Percentiles rank a stretch among this genome's conserved stretches.
phyloP scores from a whole-genome alignment of 176 grass and related monocot genomes.

The Oryza australiensis region DNA sequence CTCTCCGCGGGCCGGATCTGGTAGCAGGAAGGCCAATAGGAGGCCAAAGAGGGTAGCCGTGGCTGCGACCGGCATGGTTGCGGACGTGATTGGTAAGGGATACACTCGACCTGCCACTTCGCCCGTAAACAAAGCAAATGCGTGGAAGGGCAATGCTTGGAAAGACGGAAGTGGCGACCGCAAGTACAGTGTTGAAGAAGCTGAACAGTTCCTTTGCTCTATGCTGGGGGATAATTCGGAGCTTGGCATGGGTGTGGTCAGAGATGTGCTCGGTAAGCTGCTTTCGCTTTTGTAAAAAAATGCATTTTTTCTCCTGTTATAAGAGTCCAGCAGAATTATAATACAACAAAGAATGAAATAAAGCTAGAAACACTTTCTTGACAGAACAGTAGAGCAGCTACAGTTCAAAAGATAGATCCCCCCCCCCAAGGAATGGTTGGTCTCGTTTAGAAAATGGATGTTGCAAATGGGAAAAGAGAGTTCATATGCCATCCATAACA shows the following conservation, averaged over 20 bases:
- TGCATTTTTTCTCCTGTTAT: neutral
- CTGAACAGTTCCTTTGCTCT: constrained; percentile 67
- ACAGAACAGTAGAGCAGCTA: neutral
- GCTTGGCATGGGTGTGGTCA: constrained; percentile 73
- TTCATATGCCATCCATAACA: neutral
- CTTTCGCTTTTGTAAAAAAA: neutral
- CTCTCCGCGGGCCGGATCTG: constrained; percentile 32
- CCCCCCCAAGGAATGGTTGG: neutral
- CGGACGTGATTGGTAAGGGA: constrained; percentile 73
- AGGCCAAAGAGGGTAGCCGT: constrained; percentile 44
- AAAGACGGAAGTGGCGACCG: neutral
- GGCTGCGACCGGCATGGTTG: constrained; percentile 66
- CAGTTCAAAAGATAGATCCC: neutral
- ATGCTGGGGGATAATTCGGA: constrained; percentile 68
- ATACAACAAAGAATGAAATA: neutral
- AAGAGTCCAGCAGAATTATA: neutral
- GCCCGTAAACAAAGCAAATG: neutral
- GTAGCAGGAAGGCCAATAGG: constrained; percentile 18
- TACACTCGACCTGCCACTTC: constrained; percentile 39
- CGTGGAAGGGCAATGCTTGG: constrained; percentile 12
- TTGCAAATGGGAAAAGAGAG: neutral
- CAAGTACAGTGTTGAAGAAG: constrained; percentile 51
- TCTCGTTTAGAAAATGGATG: neutral
- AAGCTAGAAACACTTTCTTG: neutral
- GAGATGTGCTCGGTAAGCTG: constrained; percentile 66